Evolutionary conservation across 257 asterid genomes (phyloP), one percentile per base, ranked within the genome.

Genomic region (Agastache rugosa): DNA sequence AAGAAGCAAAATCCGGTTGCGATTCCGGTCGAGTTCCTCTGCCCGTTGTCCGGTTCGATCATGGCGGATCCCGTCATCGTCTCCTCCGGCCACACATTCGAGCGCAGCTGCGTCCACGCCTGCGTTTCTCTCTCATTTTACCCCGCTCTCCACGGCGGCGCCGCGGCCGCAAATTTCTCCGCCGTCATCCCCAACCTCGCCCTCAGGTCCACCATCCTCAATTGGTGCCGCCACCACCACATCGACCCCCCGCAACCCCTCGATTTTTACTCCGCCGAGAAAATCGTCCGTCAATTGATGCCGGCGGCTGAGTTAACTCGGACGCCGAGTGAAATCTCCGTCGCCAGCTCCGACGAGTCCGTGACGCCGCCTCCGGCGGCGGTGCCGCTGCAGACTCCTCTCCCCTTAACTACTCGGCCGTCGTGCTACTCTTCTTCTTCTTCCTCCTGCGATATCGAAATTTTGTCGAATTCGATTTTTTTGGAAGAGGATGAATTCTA

Each of bases 51-150:
- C 0, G 86, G 87, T 44, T 71, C 85, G 19, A 72, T 90, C 19
- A 94, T 94, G 99, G 92, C 93, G 72, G 99, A 94, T 80, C 99
- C 99, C 1, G 97, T 94, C 2, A 85, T 94, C 11, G 89, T 89
- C 15, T 77, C 97, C 29, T 90, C 97, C 35, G 97, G 97, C 62
- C 97, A 92, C 83, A 83, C 97, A 5, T 94, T 94, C 82, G 99
- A 94, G 50, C 95, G 97, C 25, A 85, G 78, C 75, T 88, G 89
- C 81, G 86, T 87, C 16, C 76, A 67, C 9, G 97, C 97, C 41
- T 92, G 99, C 84, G 62, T 74, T 22, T 86, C 96, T 14, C 92
- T 95, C 3, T 71, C 84, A 5, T 95, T 85, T 67, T 73, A 27
- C n/a, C 99, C 97, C 27, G 20, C 71, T 59, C 85, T 90, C 41